Evolutionary conservation across 2,329 filamentous ascomycete species (phyloP).

Genomic region (Aspergillus terreus): DNA sequence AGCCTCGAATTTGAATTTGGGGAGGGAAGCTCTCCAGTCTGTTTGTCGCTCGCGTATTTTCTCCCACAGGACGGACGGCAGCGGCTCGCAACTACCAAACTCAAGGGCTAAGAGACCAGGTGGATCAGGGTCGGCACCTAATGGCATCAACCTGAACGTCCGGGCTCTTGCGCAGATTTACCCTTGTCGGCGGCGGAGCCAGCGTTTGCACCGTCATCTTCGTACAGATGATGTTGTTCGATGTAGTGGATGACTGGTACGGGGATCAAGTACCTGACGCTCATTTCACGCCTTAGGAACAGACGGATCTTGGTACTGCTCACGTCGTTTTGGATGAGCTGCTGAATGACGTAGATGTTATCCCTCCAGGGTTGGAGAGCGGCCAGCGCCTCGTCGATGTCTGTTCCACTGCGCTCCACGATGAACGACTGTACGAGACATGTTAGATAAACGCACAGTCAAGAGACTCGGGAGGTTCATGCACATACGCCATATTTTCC

Average conservation of each 20-base stretch:
- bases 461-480: neutral
- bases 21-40: too few species aligned
- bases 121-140: neutral
- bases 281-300: slow-evolving; percentile 75
- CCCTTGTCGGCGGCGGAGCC: slow-evolving; percentile 30
- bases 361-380: slow-evolving; percentile 76
- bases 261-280: slow-evolving; percentile 72
- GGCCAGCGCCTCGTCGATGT: slow-evolving; percentile 83
- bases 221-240: slow-evolving; percentile 62
- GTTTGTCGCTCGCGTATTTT: neutral
- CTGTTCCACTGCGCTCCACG: slow-evolving; percentile 82
- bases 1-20: too few species aligned
- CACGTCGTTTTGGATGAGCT: slow-evolving; percentile 82
- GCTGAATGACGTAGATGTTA: slow-evolving; percentile 83
- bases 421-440: slow-evolving; percentile 59
- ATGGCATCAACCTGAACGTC: slow-evolving; percentile 23
- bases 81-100: neutral
- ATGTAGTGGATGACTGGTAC: slow-evolving; percentile 73
- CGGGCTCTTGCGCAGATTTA: slow-evolving; percentile 25
- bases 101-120: neutral
- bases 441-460: slow-evolving; percentile 4
- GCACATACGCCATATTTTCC: slow-evolving; percentile 65
- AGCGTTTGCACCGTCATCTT: slow-evolving; percentile 43
- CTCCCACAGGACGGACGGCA: neutral
- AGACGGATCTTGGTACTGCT: slow-evolving; percentile 79